These are phyloP conservation scores for Neofusicoccum kwambonambiense DNA, from an alignment of 2,329 filamentous ascomycete genomes.

Conservation along the genomic window DNA sequence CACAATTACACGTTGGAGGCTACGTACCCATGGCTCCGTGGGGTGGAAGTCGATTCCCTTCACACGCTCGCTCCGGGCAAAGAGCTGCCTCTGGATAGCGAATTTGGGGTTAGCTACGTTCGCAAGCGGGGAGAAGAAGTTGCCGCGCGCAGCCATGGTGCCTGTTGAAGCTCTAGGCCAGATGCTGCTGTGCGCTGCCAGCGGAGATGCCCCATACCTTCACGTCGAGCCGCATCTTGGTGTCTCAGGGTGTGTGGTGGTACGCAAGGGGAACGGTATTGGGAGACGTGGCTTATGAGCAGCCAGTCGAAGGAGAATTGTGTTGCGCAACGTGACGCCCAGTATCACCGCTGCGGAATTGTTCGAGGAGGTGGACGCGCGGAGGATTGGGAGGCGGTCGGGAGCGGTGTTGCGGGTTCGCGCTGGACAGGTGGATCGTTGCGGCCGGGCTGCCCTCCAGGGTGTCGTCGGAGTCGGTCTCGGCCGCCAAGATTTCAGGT, in stretches of 20 bases:
- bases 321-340: constrained; percentile 8
- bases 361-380: not conserved
- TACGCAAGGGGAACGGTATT: constrained; percentile 31
- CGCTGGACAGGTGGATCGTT: constrained; percentile 13
- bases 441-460: constrained; percentile 3
- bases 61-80: constrained; percentile 89
- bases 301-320: constrained; percentile 31
- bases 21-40: constrained; percentile 84
- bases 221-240: constrained; percentile 47
- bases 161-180: not conserved
- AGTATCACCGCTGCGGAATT: constrained; percentile 4
- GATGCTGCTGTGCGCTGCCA: not conserved
- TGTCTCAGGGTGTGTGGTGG: constrained; percentile 22
- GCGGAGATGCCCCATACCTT: constrained; percentile 35
- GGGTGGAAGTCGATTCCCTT: constrained; percentile 94
- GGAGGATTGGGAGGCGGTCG: not conserved
- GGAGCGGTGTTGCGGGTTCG: constrained; percentile 1
- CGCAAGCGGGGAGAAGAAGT: constrained; percentile 4
- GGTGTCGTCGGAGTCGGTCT: constrained; percentile 7
- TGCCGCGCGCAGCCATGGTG: constrained; percentile 1
- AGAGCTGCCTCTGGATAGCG: constrained; percentile 68
- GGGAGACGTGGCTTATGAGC: constrained; percentile 39
- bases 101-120: constrained; percentile 41
- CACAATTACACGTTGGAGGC: not conserved
- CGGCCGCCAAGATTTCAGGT: constrained; percentile 14